Percentiles rank a stretch among this genome's conserved stretches.
Conservation (phyloP, 345 rosid genomes). For the Draba incana region DNA sequence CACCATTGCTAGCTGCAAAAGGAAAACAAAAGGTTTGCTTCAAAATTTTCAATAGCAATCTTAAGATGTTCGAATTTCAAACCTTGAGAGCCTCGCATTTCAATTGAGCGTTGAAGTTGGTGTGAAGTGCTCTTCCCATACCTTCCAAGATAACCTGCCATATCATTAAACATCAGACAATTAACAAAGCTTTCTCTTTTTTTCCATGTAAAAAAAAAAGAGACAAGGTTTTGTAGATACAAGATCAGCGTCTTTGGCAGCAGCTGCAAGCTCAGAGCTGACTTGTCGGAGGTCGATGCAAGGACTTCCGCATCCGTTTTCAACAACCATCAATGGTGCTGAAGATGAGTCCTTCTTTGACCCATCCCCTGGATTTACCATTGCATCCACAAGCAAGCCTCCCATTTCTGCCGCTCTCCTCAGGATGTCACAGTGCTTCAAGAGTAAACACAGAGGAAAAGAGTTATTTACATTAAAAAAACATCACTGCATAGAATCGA, state of each 20-base stretch:
- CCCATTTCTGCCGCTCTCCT: constrained; percentile 97
- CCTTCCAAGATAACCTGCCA: constrained; percentile 92
- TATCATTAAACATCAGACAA: constrained; percentile 27
- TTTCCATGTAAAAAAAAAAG: neutral
- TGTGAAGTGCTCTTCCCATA: constrained; percentile 97
- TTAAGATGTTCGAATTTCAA: constrained; percentile 5
- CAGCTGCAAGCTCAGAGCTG: constrained; percentile 98
- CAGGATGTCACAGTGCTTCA: constrained; percentile 91
- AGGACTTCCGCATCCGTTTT: constrained; percentile 99
- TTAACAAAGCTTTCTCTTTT: constrained; percentile 8
- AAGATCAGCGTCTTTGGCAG: constrained; percentile 92
- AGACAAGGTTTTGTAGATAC: constrained; percentile 48
- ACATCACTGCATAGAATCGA: neutral
- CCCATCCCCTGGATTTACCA: constrained; percentile 62
- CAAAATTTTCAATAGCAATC: neutral
- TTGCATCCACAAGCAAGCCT: constrained; percentile 93
- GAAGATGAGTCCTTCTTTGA: constrained; percentile 66
- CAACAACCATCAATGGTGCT: constrained; percentile 97
- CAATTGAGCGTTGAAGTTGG: constrained; percentile 81
- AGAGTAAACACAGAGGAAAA: constrained; percentile 16
- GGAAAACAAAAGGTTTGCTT: neutral
- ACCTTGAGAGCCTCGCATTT: constrained; percentile 93
- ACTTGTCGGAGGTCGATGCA: constrained; percentile 97
- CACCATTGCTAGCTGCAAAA: constrained; percentile 96
- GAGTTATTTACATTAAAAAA: constrained; percentile 14